Conservation (phyloP, 495 filamentous ascomycete species). For the Staphylotrichum tortipilum region DNA sequence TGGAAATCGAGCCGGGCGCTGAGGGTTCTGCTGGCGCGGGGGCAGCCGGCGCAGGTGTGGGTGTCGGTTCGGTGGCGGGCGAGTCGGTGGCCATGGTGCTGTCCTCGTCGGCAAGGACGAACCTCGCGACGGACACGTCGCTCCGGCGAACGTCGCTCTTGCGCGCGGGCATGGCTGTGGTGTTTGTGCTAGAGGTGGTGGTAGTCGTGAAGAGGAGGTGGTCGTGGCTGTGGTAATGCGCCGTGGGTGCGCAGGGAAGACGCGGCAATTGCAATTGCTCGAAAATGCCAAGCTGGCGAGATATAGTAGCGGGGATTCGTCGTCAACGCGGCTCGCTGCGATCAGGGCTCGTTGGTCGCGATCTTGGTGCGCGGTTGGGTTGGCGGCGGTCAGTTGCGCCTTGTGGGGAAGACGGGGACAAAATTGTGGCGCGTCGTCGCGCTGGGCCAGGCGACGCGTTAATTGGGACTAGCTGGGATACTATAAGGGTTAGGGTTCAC, state of each 20-base stretch:
- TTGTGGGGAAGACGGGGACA: conserved; percentile 8
- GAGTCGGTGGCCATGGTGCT: conserved; percentile 17
- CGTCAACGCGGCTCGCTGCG: too few relatives aligned
- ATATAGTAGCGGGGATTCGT: too few relatives aligned
- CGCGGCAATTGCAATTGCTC: neutral
- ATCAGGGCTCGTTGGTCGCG: neutral
- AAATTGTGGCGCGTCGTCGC: conserved; percentile 27
- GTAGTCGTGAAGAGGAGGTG: neutral
- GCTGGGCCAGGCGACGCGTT: conserved; percentile 18
- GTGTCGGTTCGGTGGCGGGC: conserved; percentile 15
- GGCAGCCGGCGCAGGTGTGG: conserved; percentile 12
- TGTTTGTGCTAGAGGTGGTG: neutral
- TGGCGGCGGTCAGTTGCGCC: neutral
- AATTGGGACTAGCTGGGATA: too few relatives aligned
- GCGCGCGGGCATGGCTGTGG: conserved; percentile 27
- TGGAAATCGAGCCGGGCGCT: neutral
- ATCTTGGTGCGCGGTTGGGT: too few relatives aligned
- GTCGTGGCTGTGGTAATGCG: neutral
- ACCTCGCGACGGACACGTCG: conserved; percentile 36
- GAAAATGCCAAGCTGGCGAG: neutral
- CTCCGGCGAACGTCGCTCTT: conserved; percentile 32
- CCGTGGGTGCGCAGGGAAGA: neutral
- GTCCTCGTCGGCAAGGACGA: conserved; percentile 31
- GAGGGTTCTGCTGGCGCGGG: conserved; percentile 4
- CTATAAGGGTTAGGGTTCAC: conserved; percentile 4